phyloP scores from a whole-genome alignment of 2,329 filamentous ascomycete species.

The Pochonia chlamydosporia region DNA sequence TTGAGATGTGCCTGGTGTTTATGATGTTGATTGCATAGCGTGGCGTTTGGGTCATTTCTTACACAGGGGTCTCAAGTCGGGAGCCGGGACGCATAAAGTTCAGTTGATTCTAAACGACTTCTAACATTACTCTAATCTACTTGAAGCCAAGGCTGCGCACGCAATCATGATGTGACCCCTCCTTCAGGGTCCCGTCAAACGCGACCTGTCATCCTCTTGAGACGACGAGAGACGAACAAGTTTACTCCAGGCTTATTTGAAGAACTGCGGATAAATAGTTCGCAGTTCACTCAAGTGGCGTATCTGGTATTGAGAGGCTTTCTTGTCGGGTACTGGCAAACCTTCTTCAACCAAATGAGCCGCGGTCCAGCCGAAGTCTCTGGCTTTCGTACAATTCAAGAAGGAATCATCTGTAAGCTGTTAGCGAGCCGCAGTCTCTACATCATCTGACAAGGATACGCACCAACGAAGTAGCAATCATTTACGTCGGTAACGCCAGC shows the following conservation, averaged over 20 bases:
- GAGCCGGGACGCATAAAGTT: neutral
- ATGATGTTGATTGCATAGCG: conserved; percentile 16
- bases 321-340: conserved; percentile 54
- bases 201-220: too few species aligned
- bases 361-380: conserved; percentile 77
- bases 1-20: conserved; percentile 5
- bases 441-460: conserved; percentile 25
- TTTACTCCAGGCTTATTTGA: conserved; percentile 49
- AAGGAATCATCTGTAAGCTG: conserved; percentile 69
- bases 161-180: neutral
- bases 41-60: conserved; percentile 17
- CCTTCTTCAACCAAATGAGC: conserved; percentile 80
- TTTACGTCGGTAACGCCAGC: conserved; percentile 62
- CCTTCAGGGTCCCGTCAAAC: too few species aligned
- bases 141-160: neutral
- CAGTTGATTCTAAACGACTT: neutral
- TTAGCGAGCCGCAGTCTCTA: neutral
- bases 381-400: conserved; percentile 71
- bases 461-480: conserved; percentile 90
- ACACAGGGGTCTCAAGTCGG: too few species aligned
- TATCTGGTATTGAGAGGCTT: conserved; percentile 70
- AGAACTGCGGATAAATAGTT: conserved; percentile 74
- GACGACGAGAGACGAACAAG: conserved; percentile 1
- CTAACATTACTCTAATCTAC: neutral
- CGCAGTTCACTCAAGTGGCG: conserved; percentile 70